phyloP scores from a whole-genome alignment of 108 stramenopile genomes.

The Schizochytrium sp. region DNA sequence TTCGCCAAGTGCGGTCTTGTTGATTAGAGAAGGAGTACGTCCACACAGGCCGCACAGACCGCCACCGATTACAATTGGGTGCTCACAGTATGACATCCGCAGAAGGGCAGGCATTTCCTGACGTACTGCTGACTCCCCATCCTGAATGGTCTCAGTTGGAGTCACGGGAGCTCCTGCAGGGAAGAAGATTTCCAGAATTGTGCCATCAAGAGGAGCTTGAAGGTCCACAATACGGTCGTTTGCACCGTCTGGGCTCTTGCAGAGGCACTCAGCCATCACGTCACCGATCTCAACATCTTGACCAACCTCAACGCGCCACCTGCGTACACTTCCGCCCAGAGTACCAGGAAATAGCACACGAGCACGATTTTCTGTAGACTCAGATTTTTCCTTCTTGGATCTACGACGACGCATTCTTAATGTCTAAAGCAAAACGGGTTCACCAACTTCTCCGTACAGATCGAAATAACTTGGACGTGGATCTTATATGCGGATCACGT shows the following conservation, averaged over 20 bases:
- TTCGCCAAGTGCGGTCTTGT: not conserved
- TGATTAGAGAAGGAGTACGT: constrained; percentile 1
- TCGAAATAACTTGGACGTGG: too few species aligned
- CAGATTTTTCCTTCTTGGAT: not conserved
- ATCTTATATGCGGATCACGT: too few species aligned
- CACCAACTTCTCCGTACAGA: not conserved
- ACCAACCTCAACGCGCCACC: constrained; percentile 33
- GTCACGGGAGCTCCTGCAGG: not conserved
- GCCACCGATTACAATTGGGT: not conserved
- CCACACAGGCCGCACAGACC: constrained; percentile 56
- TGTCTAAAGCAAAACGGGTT: not conserved
- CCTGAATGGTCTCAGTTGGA: not conserved
- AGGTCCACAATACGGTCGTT: not conserved
- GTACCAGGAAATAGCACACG: not conserved
- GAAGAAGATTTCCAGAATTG: not conserved
- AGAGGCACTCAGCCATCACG: constrained; percentile 36
- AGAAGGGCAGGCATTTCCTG: not conserved
- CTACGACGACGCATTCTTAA: not conserved
- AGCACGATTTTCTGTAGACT: not conserved
- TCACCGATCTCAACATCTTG: constrained; percentile 9
- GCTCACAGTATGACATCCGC: constrained; percentile 22
- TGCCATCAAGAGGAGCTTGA: constrained; percentile 33
- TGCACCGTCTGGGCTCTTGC: not conserved
- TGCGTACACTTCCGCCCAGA: constrained; percentile 26
- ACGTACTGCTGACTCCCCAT: not conserved